Conservation (phyloP, 1,284 basidiomycete genomes). For the Ganoderma resinaceum region DNA sequence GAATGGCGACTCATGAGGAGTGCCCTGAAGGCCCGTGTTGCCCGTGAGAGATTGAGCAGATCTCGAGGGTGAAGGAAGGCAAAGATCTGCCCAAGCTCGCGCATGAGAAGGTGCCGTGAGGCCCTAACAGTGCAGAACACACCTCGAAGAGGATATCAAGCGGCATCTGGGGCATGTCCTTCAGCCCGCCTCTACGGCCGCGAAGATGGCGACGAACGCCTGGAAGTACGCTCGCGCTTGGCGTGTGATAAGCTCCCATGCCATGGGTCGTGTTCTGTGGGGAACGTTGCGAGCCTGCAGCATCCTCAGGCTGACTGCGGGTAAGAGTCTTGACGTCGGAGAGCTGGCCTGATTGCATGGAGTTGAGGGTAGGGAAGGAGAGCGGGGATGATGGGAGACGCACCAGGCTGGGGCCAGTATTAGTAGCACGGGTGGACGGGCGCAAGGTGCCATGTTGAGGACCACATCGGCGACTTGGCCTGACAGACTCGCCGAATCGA, state of each 20-base stretch:
- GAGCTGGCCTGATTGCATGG: neutral
- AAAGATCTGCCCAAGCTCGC: constrained; percentile 19
- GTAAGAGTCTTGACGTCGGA: neutral
- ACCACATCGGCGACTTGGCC: neutral
- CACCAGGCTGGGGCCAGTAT: neutral
- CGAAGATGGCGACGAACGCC: constrained; percentile 13
- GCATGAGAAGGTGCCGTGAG: neutral
- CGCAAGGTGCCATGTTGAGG: neutral
- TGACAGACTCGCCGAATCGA: neutral
- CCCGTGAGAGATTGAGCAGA: constrained; percentile 27
- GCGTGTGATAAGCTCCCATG: neutral
- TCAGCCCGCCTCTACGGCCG: constrained; percentile 24
- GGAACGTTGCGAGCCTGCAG: too few relatives aligned
- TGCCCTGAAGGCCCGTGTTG: constrained; percentile 22
- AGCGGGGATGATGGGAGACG: neutral
- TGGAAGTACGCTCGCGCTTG: neutral
- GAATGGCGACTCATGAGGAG: constrained; percentile 24
- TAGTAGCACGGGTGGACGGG: neutral
- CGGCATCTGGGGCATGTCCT: constrained; percentile 33
- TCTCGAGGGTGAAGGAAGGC: constrained; percentile 25
- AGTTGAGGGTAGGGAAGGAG: neutral
- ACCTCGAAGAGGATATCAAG: constrained; percentile 36
- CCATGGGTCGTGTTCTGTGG: neutral
- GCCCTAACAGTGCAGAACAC: neutral
- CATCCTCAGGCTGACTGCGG: neutral